Evolutionary conservation across 2,329 filamentous ascomycete species (phyloP).

Genomic region (Alternaria ventricosa): DNA sequence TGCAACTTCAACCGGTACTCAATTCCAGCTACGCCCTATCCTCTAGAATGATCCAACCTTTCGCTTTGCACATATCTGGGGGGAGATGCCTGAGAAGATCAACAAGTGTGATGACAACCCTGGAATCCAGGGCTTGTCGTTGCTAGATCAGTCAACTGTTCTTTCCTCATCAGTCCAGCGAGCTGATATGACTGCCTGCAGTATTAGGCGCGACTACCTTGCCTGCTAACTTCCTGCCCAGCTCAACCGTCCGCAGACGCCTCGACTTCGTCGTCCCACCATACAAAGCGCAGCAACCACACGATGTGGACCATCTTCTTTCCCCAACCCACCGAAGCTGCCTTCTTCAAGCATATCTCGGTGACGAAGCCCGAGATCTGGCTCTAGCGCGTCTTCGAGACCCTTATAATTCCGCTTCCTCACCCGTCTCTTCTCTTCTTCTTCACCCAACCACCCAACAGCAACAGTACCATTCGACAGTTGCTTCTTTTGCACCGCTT

Average conservation of each 20-base stretch:
- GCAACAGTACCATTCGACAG: background rate
- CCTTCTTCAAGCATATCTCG: background rate
- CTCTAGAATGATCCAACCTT: background rate
- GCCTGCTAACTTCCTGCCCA: background rate
- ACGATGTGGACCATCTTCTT: background rate
- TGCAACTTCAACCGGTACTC: background rate
- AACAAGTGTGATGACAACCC: background rate
- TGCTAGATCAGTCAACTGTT: background rate
- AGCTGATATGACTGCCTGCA: too few species aligned
- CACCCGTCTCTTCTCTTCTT: conserved; percentile 15
- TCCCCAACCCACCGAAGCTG: background rate
- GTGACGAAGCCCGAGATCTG: background rate
- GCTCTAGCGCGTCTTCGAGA: background rate
- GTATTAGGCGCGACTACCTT: background rate
- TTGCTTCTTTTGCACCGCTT: background rate
- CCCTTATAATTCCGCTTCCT: conserved; percentile 10
- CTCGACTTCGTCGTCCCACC: background rate
- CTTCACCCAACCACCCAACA: conserved; percentile 6
- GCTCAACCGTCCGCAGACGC: background rate
- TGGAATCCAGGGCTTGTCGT: background rate
- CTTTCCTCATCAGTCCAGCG: background rate
- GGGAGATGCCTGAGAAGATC: background rate
- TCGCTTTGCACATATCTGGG: too few species aligned
- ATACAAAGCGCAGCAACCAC: background rate
- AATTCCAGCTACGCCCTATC: background rate